A percentile compares a stretch with the other conserved stretches of the same genome.
phyloP scores from a whole-genome alignment of 169 alveolate species.

The Cryptosporidium muris region DNA sequence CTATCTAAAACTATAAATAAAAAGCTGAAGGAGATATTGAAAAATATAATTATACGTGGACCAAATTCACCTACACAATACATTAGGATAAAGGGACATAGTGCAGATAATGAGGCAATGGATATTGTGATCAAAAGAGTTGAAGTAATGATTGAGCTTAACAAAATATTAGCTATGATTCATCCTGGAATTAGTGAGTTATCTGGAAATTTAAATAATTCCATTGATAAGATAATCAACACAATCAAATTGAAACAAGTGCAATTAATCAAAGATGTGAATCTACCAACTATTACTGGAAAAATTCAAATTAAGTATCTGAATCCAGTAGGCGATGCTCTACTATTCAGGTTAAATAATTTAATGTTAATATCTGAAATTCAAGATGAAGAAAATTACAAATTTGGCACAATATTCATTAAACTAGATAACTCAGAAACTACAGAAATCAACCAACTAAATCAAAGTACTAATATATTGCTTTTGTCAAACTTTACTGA shows the following conservation, averaged over 20 bases:
- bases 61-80: constrained; percentile 3
- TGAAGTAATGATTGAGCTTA: constrained; percentile 20
- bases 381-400: constrained; percentile 18
- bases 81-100: constrained; percentile 16
- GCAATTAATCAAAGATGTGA: constrained; percentile 6
- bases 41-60: background rate
- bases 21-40: constrained; percentile 2
- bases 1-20: constrained; percentile 16
- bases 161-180: background rate
- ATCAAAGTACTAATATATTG: background rate
- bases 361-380: constrained; percentile 7
- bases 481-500: background rate
- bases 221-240: constrained; percentile 11
- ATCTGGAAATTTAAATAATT: background rate
- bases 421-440: background rate
- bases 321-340: constrained; percentile 44
- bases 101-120: constrained; percentile 39
- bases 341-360: constrained; percentile 15
- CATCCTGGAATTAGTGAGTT: constrained; percentile 16
- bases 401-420: constrained; percentile 17
- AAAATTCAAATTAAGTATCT: constrained; percentile 12
- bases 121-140: constrained; percentile 10
- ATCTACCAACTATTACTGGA: constrained; percentile 12
- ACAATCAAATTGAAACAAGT: constrained; percentile 11
- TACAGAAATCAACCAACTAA: background rate